Evolutionary conservation across 495 filamentous ascomycete species (phyloP), one percentile per base, ranked within the genome.

Genomic region (Annulohypoxylon bovei): DNA sequence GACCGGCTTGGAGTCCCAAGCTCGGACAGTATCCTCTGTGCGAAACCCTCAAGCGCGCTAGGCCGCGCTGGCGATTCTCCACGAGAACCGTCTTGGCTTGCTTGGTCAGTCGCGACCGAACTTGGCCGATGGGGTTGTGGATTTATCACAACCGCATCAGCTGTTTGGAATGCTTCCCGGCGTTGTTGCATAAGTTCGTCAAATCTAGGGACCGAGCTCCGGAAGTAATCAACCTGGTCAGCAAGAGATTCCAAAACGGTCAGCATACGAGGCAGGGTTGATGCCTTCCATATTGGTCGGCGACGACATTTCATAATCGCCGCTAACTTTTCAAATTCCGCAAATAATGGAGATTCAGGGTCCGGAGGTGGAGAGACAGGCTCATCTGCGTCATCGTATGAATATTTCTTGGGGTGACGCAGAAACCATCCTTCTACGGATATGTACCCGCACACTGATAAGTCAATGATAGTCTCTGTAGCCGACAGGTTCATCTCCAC

Each of bases 401-500:
- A 81, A 76, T 91, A 91, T 56, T 81, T 81, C 18, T 83, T 75
- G 0, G 93, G 91, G 66, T 92, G 88, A 16, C 93, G 88, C 9
- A 94, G 80, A n/a, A 98, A 85, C 95, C 96, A 98, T 12, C 90
- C 89, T 74, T 98, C 93, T 1, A 98, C 83, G 4, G 88, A 86
- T 73, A 96, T 90, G 50, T 90, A 91, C 14, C 92, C 89, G 67
- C 95, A 98, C 0, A 91, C 89, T 14, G 91, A 90, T 27, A 98
- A 83, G 65, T 93, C 91, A 60, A 94, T 87, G 14, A 99, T 84
- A 5, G 90, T 86, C 70, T 94, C 90, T 0, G 96, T 98, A 6
- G 97, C 80, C 1, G 89, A 88, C 9, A 99, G 82, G 74, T 99
- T 99, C 14, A 89, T 92, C 63, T 96, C 93, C 1, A 98, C 88